Percentiles rank a stretch among this genome's conserved stretches.
phyloP scores from a whole-genome alignment of 148 eudicot genomes.

The Dianthus caryophyllus region DNA sequence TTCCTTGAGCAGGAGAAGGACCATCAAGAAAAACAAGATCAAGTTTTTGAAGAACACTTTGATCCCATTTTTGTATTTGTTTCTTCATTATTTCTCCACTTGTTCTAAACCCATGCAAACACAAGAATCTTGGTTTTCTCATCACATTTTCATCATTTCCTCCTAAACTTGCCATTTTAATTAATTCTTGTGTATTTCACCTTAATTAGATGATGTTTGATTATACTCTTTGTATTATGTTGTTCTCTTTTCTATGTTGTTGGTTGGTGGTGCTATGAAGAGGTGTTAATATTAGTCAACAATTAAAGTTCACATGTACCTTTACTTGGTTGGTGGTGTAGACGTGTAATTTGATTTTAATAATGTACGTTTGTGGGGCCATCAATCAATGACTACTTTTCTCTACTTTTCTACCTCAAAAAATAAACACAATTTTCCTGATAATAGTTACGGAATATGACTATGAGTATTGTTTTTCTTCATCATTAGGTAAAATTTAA shows the following conservation, averaged over 20 bases:
- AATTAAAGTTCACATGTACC: background rate
- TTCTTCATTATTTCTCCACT: slow-evolving; percentile 71
- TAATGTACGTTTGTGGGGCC: background rate
- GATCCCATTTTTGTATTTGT: slow-evolving; percentile 70
- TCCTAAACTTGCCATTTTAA: background rate
- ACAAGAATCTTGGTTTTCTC: slow-evolving; percentile 54
- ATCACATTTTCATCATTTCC: too few relatives aligned
- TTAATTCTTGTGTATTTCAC: background rate
- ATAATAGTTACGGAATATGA: too few relatives aligned
- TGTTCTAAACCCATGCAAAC: slow-evolving; percentile 89
- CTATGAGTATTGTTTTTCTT: too few relatives aligned
- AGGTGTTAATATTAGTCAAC: background rate
- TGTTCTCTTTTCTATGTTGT: too few relatives aligned
- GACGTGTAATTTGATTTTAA: slow-evolving; percentile 3
- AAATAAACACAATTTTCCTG: too few relatives aligned
- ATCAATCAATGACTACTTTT: background rate
- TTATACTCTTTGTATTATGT: too few relatives aligned
- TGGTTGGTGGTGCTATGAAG: too few relatives aligned
- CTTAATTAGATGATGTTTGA: too few relatives aligned
- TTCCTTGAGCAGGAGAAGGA: slow-evolving; percentile 53
- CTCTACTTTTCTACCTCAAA: background rate
- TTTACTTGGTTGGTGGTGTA: background rate
- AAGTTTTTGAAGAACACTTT: slow-evolving; percentile 43
- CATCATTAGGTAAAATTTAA: too few relatives aligned
- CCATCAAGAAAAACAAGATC: slow-evolving; percentile 72